A percentile compares a stretch with the other conserved stretches of the same genome.
Conservation (phyloP, 2,329 filamentous ascomycete genomes). For the Colletotrichum karsti region DNA sequence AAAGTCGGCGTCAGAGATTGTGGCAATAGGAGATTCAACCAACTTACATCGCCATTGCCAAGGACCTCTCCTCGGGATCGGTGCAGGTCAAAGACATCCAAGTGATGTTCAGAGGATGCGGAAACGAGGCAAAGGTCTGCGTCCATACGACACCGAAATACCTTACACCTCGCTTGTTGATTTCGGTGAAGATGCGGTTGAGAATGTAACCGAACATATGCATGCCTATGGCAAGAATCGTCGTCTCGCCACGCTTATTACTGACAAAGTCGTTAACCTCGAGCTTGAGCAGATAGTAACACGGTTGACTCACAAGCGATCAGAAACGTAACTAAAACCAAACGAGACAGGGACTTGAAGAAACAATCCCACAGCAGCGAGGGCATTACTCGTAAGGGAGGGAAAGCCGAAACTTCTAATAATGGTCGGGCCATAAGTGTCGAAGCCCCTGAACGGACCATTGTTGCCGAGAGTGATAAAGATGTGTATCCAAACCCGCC, state of each 20-base stretch:
- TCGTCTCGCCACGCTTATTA: constrained; percentile 59
- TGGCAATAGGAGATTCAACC: too few relatives aligned
- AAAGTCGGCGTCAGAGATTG: not conserved
- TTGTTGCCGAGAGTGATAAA: constrained; percentile 59
- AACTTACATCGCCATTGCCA: constrained; percentile 65
- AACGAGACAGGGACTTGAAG: constrained; percentile 61
- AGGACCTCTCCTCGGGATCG: constrained; percentile 64
- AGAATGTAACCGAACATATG: constrained; percentile 62
- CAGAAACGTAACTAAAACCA: constrained; percentile 60
- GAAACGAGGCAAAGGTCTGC: constrained; percentile 62
- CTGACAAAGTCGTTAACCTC: too few relatives aligned
- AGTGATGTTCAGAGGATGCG: constrained; percentile 66
- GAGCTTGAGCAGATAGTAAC: too few relatives aligned
- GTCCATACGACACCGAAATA: constrained; percentile 67
- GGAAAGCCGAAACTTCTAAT: constrained; percentile 61
- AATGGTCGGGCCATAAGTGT: constrained; percentile 63
- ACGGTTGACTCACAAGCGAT: constrained; percentile 52
- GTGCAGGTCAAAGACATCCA: constrained; percentile 66
- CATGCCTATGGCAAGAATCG: constrained; percentile 55
- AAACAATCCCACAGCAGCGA: constrained; percentile 63
- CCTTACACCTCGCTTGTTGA: constrained; percentile 48
- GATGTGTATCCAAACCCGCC: constrained; percentile 61
- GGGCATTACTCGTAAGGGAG: constrained; percentile 57
- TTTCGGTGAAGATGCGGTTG: constrained; percentile 60
- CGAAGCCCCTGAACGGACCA: constrained; percentile 54